Evolutionary conservation across 2,329 filamentous ascomycete genomes (phyloP), one percentile per base, ranked within the genome.

Genomic region (Aspergillus sergii): DNA sequence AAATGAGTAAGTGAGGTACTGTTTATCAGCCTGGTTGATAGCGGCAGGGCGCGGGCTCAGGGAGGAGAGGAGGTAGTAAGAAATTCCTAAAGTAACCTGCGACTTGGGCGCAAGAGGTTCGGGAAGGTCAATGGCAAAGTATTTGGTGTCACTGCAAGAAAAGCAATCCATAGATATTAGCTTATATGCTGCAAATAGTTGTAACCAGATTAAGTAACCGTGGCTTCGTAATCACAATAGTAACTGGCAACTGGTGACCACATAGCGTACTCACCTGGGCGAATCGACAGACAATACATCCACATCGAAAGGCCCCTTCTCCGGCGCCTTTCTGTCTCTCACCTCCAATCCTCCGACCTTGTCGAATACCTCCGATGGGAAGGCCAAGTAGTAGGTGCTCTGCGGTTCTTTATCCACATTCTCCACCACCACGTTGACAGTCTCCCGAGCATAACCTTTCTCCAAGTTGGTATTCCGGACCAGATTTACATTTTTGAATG

Each of bases 401-500:
- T 98, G 94, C 21, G 93, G 86, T 69, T 89, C 83, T 65, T 86
- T 85, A 73, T 90, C 92, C 69, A 91, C 84, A 78, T 99, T 99
- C 83, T 97, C 91, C 67, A 99, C 88, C 58, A 96, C 85, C n/a
- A 97, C 90, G 80, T 98, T 97, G 84, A 97, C 88, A 16, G 89
- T 91, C 80, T 98, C 94, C 75, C 93, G 90, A 60, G 89, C 89
- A 74, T 95, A 98, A 70, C 89, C 91, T 84, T 97, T 98, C 80
- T 98, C 94, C 63, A 97, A 81, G 69, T 96, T 97, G 75, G 96
- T 90, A 68, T 91, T 89, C 73, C 95, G 91, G 58, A 98, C 91
- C 34, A 98, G 81, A 78, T 99, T 98, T 79, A 86, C 86, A 80
- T 99, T 97, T 82, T 94, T 93, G 83, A 97, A 99, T 69, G 94